phyloP scores from a whole-genome alignment of 257 asterid genomes.

The Eucommia ulmoides region DNA sequence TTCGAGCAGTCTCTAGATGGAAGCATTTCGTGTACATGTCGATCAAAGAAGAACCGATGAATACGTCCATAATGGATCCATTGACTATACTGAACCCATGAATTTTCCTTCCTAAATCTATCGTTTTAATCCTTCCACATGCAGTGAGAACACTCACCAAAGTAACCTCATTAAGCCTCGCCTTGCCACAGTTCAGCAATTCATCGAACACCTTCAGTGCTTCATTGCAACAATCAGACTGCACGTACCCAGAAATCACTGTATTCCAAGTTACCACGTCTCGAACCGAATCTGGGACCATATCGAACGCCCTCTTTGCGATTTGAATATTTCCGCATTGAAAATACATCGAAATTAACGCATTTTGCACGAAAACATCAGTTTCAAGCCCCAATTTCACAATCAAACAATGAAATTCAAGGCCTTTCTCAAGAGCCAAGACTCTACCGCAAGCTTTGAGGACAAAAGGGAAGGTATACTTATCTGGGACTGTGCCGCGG shows the following conservation, averaged over 20 bases:
- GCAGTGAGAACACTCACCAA: slow-evolving; percentile 7
- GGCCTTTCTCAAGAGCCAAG: slow-evolving; percentile 5
- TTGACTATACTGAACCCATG: slow-evolving; percentile 8
- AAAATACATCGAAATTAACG: slow-evolving; percentile 10
- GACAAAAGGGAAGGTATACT: slow-evolving; percentile 12
- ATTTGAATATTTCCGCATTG: slow-evolving; percentile 6
- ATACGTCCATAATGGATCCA: slow-evolving; percentile 10
- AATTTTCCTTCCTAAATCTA: slow-evolving; percentile 9
- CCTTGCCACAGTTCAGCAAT: slow-evolving; percentile 2
- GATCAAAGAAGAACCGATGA: slow-evolving; percentile 9
- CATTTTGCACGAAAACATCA: slow-evolving; percentile 13
- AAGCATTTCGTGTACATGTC: slow-evolving; percentile 13
- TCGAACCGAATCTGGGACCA: slow-evolving; percentile 6
- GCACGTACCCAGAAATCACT: slow-evolving; percentile 13
- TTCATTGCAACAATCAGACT: slow-evolving; percentile 1
- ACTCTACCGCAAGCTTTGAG: slow-evolving; percentile 12
- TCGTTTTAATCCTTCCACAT: slow-evolving; percentile 8
- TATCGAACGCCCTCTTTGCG: slow-evolving; percentile 6
- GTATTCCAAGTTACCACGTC: slow-evolving; percentile 16
- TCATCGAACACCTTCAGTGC: slow-evolving; percentile 5
- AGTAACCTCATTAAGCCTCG: slow-evolving; percentile 9
- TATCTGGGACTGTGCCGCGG: background rate
- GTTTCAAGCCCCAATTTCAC: slow-evolving; percentile 6
- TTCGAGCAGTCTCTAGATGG: slow-evolving; percentile 7
- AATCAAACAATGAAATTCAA: slow-evolving; percentile 10